phyloP scores from a whole-genome alignment of 108 stramenopile genomes.

The Fragilaria crotonensis region DNA sequence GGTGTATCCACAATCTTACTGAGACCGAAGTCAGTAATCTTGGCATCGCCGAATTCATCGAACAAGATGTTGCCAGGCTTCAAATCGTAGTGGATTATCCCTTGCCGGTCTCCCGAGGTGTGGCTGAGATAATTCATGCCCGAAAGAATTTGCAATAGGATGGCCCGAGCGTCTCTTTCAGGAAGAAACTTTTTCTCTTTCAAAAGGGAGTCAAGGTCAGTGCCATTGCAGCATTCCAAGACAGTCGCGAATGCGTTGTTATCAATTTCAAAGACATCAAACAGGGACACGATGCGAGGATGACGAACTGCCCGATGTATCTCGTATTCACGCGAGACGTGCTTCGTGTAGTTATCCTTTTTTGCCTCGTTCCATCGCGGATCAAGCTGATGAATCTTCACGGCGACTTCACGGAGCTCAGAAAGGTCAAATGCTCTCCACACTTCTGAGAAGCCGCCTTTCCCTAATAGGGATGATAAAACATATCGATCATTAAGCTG shows the following conservation, averaged over 20 bases:
- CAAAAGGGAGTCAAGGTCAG: conserved; percentile 86
- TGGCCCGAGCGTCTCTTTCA: conserved; percentile 89
- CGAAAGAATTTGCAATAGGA: conserved; percentile 89
- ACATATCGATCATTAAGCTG: conserved; percentile 89
- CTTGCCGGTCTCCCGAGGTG: conserved; percentile 74
- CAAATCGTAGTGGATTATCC: conserved; percentile 99
- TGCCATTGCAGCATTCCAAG: conserved; percentile 92
- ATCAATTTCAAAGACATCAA: conserved; percentile 98
- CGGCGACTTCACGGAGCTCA: conserved; percentile 84
- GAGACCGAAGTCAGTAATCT: conserved; percentile 99
- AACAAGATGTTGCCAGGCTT: conserved; percentile 94
- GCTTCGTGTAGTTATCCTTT: conserved; percentile 94
- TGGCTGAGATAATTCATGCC: conserved; percentile 94
- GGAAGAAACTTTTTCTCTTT: conserved; percentile 72
- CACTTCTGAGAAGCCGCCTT: conserved; percentile 98
- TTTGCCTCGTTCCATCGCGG: conserved; percentile 92
- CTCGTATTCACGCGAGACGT: conserved; percentile 96
- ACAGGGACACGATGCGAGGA: conserved; percentile 94
- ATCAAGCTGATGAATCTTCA: conserved; percentile 97
- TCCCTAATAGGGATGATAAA: conserved; percentile 83
- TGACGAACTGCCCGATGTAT: conserved; percentile 95
- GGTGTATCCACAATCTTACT: conserved; percentile 84
- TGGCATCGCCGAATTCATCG: conserved; percentile 91
- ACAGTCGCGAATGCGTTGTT: conserved; percentile 96
- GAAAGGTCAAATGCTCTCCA: conserved; percentile 93